Percentiles rank a stretch among this genome's conserved stretches.
These are phyloP conservation scores for Hypholoma fasciculare DNA, from an alignment of 768 basidiomycete genomes.

Conservation along the genomic window DNA sequence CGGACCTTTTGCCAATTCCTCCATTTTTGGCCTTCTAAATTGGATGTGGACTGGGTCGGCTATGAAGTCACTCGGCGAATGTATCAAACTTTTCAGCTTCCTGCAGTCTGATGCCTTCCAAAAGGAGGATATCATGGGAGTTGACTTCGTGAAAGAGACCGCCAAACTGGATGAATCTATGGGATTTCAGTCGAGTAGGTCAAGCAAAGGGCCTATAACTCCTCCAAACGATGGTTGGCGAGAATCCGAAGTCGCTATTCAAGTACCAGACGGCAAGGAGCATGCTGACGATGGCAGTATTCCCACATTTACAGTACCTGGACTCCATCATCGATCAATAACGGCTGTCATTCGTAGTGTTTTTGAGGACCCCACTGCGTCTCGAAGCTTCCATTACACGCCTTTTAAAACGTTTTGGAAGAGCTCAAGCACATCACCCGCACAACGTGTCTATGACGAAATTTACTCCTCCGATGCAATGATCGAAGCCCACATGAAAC, in stretches of 20 bases:
- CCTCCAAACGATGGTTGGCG: not conserved
- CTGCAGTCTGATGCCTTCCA: constrained; percentile 17
- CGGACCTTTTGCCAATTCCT: constrained; percentile 15
- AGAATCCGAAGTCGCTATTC: not conserved
- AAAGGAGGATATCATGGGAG: constrained; percentile 5
- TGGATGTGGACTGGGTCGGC: constrained; percentile 23
- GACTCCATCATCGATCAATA: not conserved
- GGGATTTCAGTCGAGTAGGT: not conserved
- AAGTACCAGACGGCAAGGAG: not conserved
- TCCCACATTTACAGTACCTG: no score
- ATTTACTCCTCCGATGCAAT: no score
- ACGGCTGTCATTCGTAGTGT: not conserved
- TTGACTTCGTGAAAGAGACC: constrained; percentile 14
- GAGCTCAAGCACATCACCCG: constrained; percentile 2
- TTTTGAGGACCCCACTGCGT: not conserved
- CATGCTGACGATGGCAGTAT: no score
- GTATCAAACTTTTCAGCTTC: constrained; percentile 13
- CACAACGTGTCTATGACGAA: no score
- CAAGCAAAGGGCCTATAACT: constrained; percentile 11
- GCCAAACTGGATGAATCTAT: constrained; percentile 11
- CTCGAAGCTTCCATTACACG: constrained; percentile 20
- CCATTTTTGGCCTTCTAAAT: constrained; percentile 18
- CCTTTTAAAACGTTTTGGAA: constrained; percentile 28
- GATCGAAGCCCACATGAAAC: no score
- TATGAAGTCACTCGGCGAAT: constrained; percentile 15